Conservation (phyloP, 768 basidiomycete genomes). For the Leucosporidium creatinivorum region DNA sequence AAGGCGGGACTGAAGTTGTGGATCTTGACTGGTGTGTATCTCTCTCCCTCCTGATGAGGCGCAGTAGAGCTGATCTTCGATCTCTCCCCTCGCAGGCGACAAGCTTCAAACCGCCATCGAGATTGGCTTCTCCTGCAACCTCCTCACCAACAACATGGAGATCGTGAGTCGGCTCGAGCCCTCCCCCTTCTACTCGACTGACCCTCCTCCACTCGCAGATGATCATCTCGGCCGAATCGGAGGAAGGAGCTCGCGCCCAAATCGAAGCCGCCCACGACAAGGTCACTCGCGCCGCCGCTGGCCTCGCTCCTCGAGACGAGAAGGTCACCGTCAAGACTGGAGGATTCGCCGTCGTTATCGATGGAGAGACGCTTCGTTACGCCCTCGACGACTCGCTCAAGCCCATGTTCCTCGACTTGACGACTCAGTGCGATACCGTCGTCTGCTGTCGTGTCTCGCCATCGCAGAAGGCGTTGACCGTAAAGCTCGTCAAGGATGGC, state of each 20-base stretch:
- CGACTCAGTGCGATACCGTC: slow-evolving; percentile 94
- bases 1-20: slow-evolving; percentile 93
- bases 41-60: not conserved
- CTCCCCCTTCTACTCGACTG: no score
- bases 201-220: slow-evolving; percentile 44
- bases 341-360: slow-evolving; percentile 89
- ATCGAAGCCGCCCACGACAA: slow-evolving; percentile 91
- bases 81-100: slow-evolving; percentile 62
- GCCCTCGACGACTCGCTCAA: slow-evolving; percentile 73
- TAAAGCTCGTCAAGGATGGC: slow-evolving; percentile 91
- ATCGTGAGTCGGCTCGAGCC: slow-evolving; percentile 41
- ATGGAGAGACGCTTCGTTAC: slow-evolving; percentile 81
- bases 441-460: slow-evolving; percentile 98
- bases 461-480: slow-evolving; percentile 94
- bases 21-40: slow-evolving; percentile 75
- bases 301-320: slow-evolving; percentile 29
- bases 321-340: slow-evolving; percentile 45
- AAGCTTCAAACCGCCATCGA: slow-evolving; percentile 98
- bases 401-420: slow-evolving; percentile 77
- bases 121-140: slow-evolving; percentile 92
- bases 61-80: not conserved
- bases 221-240: slow-evolving; percentile 81
- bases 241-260: slow-evolving; percentile 67
- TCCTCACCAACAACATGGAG: slow-evolving; percentile 90
- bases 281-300: slow-evolving; percentile 56